These are phyloP conservation scores for Misopates orontium DNA, from an alignment of 257 asterid species.

Conservation along the genomic window DNA sequence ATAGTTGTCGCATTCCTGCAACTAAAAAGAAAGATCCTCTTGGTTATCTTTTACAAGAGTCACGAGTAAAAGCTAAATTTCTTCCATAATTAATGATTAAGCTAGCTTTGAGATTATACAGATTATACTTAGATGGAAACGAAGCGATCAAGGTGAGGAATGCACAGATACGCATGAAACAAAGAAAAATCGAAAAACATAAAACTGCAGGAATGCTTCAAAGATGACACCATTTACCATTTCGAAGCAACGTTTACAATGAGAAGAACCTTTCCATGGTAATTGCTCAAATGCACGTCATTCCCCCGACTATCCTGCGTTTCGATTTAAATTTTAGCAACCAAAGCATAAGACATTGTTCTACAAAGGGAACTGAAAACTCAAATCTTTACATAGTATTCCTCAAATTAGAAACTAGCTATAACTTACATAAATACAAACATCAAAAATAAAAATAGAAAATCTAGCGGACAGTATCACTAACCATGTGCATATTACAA, in stretches of 20 bases:
- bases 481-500: no score
- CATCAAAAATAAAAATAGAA: background rate
- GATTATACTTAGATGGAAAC: no score
- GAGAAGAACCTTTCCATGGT: constrained; percentile 73
- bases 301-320: constrained; percentile 73
- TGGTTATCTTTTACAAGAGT: no score
- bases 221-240: constrained; percentile 47
- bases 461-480: background rate
- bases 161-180: no score
- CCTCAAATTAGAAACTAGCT: background rate
- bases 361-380: background rate
- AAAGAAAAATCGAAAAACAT: no score
- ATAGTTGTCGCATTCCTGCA: no score
- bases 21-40: no score
- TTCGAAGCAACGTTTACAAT: constrained; percentile 86
- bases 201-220: background rate
- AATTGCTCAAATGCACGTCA: constrained; percentile 69
- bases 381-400: background rate
- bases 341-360: background rate
- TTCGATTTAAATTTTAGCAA: constrained; percentile 19
- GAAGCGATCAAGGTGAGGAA: no score
- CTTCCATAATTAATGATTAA: no score
- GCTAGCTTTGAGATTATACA: no score
- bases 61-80: no score
- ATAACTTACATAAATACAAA: no score